Base-by-base conservation (phyloP, 1,284 basidiomycete genomes). In the Ceratobasidium sp. region DNA sequence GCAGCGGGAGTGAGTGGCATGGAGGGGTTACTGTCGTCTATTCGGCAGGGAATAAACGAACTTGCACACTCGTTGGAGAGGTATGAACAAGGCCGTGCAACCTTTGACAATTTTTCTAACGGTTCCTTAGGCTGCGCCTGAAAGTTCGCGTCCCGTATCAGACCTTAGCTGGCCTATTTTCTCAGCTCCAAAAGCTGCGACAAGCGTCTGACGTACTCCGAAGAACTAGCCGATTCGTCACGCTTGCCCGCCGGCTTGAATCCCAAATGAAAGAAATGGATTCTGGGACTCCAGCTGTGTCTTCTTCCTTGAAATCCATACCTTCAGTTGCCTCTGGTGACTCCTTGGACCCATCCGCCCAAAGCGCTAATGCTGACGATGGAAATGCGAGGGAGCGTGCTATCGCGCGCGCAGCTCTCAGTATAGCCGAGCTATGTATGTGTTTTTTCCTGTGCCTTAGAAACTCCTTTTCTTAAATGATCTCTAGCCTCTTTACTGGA, bases 361-460 rank as follows among this genome's bases (percentile, higher is more conserved):
- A 27, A 9, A 33, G 57, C 7, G 31, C 44, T 41, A 47, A 31
- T 14, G 33, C 29, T 2, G 75, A 79, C 8, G 77, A 80, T 24
- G 74, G 66, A n/a, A 73, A 71, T 36, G 80, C 78, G 69, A 60
- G 66, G 41, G 95, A 97, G 80, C 86, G 94, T 5, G 89, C 90
- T 14, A 90, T 97, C 78, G 92, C 95, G 2, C 96, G 96, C 82
- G 95, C 96, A 0, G 96, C 96, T 9, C 84, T 98, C 77, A 96
- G 90, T 51, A 90, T 97, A 4, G 94, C 96, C 0, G 96, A 98
- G 82, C 86, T 98, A 48, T 88, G 95, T 95, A 76, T 79, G 89
- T 50, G 11, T 4, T 36, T 24, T 48, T 62, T 2, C 24, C 44
- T 22, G 11, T 2, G 51, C 17, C 65, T n/a, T 65, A 29, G 1